phyloP scores from a whole-genome alignment of 2,329 filamentous ascomycete genomes.

The Trichoderma sp. region DNA sequence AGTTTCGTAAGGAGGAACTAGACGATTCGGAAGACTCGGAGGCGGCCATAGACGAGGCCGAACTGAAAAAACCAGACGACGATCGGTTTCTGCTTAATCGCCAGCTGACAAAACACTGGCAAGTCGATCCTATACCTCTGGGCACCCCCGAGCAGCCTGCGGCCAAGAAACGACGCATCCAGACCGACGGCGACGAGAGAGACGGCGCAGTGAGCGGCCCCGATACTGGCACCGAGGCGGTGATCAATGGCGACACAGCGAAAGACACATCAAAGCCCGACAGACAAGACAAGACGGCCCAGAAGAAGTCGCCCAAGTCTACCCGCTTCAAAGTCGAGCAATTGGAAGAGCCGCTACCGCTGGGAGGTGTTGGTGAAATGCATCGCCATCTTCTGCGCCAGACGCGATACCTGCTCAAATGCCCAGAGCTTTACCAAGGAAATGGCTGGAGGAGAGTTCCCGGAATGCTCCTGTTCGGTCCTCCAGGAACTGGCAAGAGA shows the following conservation, averaged over 20 bases:
- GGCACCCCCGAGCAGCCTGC: constrained; percentile 26
- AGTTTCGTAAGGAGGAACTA: constrained; percentile 64
- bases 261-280: constrained; percentile 17
- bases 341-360: constrained; percentile 20
- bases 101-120: constrained; percentile 43
- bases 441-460: constrained; percentile 21
- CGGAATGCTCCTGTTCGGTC: constrained; percentile 74
- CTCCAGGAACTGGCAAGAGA: constrained; percentile 77
- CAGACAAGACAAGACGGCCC: constrained; percentile 28
- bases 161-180: constrained; percentile 35
- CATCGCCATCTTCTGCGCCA: constrained; percentile 25
- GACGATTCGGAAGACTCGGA: constrained; percentile 53
- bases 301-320: constrained; percentile 32
- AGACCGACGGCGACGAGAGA: constrained; percentile 29
- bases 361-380: constrained; percentile 33
- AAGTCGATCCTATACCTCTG: constrained; percentile 23
- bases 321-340: constrained; percentile 33
- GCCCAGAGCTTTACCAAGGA: constrained; percentile 23
- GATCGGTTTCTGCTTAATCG: constrained; percentile 41
- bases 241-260: constrained; percentile 20
- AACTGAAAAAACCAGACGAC: constrained; percentile 31
- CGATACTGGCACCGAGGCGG: constrained; percentile 3
- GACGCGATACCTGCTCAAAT: constrained; percentile 22
- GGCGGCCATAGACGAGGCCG: constrained; percentile 45
- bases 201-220: constrained; percentile 14